Evolutionary conservation across 495 filamentous ascomycete species (phyloP).

Genomic region (Penicillium bovifimosum): DNA sequence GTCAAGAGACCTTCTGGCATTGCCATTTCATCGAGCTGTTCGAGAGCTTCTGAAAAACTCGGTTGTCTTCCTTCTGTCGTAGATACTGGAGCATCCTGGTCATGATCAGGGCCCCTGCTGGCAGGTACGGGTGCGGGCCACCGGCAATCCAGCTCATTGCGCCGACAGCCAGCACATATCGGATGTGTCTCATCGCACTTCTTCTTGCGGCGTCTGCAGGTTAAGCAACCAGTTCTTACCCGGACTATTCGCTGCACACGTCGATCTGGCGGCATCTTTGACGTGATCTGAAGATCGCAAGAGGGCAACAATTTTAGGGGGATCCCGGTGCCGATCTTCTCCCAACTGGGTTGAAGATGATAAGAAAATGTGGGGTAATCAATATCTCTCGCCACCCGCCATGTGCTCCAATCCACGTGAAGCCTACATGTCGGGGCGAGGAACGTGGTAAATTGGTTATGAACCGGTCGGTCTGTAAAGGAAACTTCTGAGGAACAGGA

Average conservation of each 20-base stretch:
- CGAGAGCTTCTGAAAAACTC: constrained; percentile 4
- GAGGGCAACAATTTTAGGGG: background rate
- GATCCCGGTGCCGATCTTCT: background rate
- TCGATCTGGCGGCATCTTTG: constrained; percentile 29
- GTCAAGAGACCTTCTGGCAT: constrained; percentile 9
- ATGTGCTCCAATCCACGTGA: too few relatives aligned
- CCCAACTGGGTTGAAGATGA: background rate
- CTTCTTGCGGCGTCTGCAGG: constrained; percentile 85
- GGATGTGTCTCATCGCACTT: constrained; percentile 86
- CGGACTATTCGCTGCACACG: constrained; percentile 30
- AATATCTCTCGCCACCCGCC: too few relatives aligned
- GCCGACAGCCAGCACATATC: constrained; percentile 53
- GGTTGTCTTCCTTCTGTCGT: background rate
- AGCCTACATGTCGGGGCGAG: too few relatives aligned
- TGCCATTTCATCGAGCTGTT: constrained; percentile 9
- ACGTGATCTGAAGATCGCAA: background rate
- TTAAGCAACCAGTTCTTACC: constrained; percentile 68
- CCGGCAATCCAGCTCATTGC: constrained; percentile 28
- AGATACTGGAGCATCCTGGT: background rate
- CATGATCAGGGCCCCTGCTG: constrained; percentile 9
- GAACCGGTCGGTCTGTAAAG: too few relatives aligned
- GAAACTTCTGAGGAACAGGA: too few relatives aligned
- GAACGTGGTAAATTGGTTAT: too few relatives aligned
- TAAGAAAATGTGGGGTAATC: constrained; percentile 9
- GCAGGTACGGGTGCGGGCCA: constrained; percentile 26